phyloP scores from a whole-genome alignment of 352 stramenopile genomes.

The Globisporangium mamillatum region DNA sequence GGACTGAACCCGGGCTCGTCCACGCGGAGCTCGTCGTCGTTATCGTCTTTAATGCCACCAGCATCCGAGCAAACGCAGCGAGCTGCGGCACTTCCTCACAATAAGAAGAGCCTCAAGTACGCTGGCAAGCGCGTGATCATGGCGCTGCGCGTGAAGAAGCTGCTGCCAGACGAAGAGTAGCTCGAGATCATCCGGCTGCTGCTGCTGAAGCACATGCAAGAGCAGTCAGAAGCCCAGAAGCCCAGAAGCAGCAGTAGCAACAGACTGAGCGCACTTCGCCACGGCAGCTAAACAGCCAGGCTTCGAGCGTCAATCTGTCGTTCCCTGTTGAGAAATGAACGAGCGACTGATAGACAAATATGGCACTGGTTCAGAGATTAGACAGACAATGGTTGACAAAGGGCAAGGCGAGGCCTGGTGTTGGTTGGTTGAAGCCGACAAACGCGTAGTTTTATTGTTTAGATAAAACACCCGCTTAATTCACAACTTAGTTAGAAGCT shows the following conservation, averaged over 20 bases:
- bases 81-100: neutral
- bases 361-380: neutral
- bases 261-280: neutral
- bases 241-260: neutral
- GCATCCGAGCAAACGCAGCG: neutral
- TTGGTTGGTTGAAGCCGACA: constrained; percentile 46
- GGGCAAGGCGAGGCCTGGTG: neutral
- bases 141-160: constrained; percentile 53
- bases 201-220: constrained; percentile 29
- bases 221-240: neutral
- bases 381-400: neutral
- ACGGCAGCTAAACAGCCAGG: neutral
- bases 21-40: neutral
- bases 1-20: neutral
- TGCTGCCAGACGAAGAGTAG: constrained; percentile 44
- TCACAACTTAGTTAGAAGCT: constrained; percentile 72
- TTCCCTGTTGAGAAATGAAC: constrained; percentile 3
- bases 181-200: constrained; percentile 50
- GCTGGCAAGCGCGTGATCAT: constrained; percentile 71
- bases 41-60: neutral
- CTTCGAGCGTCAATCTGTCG: constrained; percentile 2
- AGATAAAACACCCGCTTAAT: constrained; percentile 41
- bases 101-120: constrained; percentile 41
- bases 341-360: neutral
- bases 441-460: constrained; percentile 72